phyloP scores from a whole-genome alignment of 1,139 yeast genomes.

The Lodderomyces metapsilosis region DNA sequence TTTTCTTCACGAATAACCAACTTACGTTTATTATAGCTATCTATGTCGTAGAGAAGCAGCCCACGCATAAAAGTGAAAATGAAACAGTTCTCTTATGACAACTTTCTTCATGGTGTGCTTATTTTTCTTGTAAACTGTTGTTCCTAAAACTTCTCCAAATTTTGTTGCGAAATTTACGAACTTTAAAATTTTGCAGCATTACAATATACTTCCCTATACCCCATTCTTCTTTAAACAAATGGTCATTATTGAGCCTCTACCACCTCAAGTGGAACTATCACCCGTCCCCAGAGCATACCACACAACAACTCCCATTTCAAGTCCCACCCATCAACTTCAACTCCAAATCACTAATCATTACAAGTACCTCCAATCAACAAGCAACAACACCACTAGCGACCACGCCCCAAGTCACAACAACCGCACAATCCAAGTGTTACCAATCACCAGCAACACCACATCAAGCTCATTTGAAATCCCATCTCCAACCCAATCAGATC shows the following conservation, averaged over 20 bases:
- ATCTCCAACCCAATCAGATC: constrained; percentile 2
- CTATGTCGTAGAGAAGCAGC: too few species aligned
- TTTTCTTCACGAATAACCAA: too few species aligned
- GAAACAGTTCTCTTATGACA: too few species aligned
- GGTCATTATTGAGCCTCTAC: background rate
- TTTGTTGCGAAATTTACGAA: background rate
- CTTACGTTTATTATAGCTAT: too few species aligned
- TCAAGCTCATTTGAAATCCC: constrained; percentile 9
- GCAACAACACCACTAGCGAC: background rate
- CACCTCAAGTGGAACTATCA: background rate
- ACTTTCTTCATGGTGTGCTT: background rate
- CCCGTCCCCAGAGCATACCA: background rate
- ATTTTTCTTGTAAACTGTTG: too few species aligned
- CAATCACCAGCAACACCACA: constrained; percentile 4
- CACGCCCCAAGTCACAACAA: too few species aligned
- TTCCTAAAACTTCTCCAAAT: too few species aligned
- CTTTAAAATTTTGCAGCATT: background rate
- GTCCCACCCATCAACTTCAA: constrained; percentile 3
- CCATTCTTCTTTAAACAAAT: background rate
- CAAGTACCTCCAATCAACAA: constrained; percentile 3
- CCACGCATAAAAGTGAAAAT: too few species aligned
- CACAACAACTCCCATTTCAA: background rate
- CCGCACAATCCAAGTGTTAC: constrained; percentile 6
- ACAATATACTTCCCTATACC: background rate
- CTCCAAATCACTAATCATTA: constrained; percentile 4